A percentile compares a stretch with the other conserved stretches of the same genome.
Evolutionary conservation across 2,329 filamentous ascomycete species (phyloP).

Genomic region (Fusarium luffae): DNA sequence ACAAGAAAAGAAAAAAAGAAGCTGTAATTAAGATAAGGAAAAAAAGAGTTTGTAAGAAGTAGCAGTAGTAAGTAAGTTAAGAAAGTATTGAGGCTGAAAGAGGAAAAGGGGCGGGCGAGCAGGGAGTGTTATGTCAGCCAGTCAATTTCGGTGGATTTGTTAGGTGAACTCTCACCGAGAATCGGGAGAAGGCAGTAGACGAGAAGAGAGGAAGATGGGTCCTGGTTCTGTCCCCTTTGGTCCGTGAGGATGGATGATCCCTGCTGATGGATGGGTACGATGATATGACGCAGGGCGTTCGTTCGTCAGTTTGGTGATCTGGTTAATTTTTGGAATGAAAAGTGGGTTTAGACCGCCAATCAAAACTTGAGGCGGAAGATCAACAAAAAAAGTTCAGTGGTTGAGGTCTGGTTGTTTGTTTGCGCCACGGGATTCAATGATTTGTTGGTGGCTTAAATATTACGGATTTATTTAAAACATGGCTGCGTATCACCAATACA

Average conservation of each 20-base stretch:
- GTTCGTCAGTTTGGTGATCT: neutral
- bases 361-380: neutral
- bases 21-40: neutral
- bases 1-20: neutral
- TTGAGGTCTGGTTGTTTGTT: neutral
- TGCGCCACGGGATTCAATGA: neutral
- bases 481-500: neutral
- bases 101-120: constrained; percentile 27
- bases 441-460: neutral
- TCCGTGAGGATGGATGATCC: neutral
- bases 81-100: constrained; percentile 28
- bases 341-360: constrained; percentile 5
- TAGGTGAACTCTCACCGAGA: neutral
- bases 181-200: neutral
- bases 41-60: neutral
- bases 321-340: neutral
- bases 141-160: neutral
- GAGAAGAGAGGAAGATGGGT: neutral
- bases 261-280: neutral
- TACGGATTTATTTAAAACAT: neutral
- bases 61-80: constrained; percentile 1
- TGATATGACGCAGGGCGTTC: neutral
- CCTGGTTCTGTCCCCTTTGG: neutral
- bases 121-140: constrained; percentile 29
- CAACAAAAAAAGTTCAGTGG: neutral